Base-by-base conservation (phyloP, 1,139 yeast genomes). In the Wickerhamiella infanticola region DNA sequence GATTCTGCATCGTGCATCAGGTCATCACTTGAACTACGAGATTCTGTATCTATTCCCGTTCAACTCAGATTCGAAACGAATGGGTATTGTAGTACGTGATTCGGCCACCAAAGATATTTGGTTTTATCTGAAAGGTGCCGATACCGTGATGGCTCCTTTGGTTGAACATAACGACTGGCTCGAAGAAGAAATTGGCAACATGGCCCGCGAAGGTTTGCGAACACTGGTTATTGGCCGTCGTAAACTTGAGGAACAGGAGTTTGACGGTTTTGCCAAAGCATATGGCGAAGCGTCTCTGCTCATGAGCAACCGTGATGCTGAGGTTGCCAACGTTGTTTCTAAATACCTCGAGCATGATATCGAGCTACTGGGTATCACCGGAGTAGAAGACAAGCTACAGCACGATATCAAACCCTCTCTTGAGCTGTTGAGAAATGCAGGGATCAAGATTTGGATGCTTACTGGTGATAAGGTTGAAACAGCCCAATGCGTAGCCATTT, bases 381-480 rank as follows among this genome's bases (percentile, higher is more conserved):
- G 99, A 48, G 99, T 93, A 35, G 99, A 93, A 61, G 99, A 93
- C 62, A 83, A 85, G 58, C 70, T 93, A 43, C 99, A 93, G 61
- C 74, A 74, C 46, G 88, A 88, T 60, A 95, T 93, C 47, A 90
- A 88, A 61, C 75, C 94, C 0, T 84, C 96, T 0, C 79, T 93
- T 50, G 99, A 93, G 65, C 69, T 90, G 37, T 70, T 93, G 53
- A 72, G 98, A 55, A 90, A 93, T 65, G 99, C 98, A 0, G 98
- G 98, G 2, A 78, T 93, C 48, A 85, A 85, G 58, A 90, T 93
- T 45, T 93, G 99, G 99, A 93, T 93, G 98, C 69, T 93, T 44
- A 93, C 99, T 0, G 99, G 99, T 53, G 99, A 93, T 61, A 93
- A 93, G 62, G 97, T 90, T 6, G 99, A 93, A 64, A 93, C 99